phyloP scores from a whole-genome alignment of 176 grass and related monocot species.

The Canna indica region DNA sequence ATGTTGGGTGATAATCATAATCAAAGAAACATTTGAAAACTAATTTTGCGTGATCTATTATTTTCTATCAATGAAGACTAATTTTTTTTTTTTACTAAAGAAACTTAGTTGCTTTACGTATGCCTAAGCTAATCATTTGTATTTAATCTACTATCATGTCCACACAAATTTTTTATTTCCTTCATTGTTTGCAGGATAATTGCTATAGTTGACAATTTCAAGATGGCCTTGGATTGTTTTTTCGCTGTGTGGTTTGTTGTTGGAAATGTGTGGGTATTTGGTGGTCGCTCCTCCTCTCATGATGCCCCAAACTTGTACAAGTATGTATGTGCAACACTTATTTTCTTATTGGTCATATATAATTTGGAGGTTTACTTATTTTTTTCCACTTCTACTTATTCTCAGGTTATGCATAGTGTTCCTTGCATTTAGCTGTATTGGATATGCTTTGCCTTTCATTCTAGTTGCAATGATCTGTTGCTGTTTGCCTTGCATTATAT shows the following conservation, averaged over 20 bases:
- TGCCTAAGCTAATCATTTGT: background rate
- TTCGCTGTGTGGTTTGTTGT: conserved; percentile 98
- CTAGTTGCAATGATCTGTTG: conserved; percentile 83
- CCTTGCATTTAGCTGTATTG: conserved; percentile 76
- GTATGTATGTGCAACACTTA: conserved; percentile 20
- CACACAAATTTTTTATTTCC: background rate
- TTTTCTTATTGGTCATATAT: conserved; percentile 5
- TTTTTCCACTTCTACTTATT: background rate
- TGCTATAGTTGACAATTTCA: conserved; percentile 64
- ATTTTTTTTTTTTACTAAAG: background rate
- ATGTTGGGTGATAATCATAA: background rate
- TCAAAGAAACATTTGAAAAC: background rate
- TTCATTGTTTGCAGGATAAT: conserved; percentile 49
- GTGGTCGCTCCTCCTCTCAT: conserved; percentile 48
- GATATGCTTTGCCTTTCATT: conserved; percentile 75
- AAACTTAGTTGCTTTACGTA: background rate
- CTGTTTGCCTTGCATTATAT: conserved; percentile 92
- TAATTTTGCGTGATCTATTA: background rate
- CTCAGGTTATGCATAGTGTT: conserved; percentile 86
- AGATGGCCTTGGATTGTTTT: conserved; percentile 76
- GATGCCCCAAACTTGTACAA: conserved; percentile 81
- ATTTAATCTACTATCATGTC: background rate
- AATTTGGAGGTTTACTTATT: conserved; percentile 4
- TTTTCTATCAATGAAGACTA: background rate
- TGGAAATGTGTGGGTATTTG: conserved; percentile 93